These are phyloP conservation scores for Trichoderma parareesei DNA, from an alignment of 495 filamentous ascomycete species.

Conservation along the genomic window DNA sequence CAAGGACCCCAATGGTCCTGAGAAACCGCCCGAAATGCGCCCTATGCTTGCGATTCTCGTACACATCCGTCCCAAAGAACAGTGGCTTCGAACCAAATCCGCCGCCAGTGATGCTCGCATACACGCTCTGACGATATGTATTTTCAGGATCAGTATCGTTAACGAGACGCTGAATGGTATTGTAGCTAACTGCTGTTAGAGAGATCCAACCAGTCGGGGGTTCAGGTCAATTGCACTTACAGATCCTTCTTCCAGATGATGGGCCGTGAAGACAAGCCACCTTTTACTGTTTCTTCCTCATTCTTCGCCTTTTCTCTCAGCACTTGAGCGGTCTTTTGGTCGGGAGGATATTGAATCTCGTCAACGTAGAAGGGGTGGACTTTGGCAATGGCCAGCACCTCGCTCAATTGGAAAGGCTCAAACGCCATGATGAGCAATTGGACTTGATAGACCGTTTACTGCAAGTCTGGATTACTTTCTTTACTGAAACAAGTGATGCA, in stretches of 20 bases:
- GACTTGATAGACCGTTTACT: too few species aligned
- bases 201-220: background rate
- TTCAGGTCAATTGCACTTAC: background rate
- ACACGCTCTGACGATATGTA: constrained; percentile 21
- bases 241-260: constrained; percentile 5
- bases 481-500: too few species aligned
- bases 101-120: constrained; percentile 26
- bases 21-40: constrained; percentile 19
- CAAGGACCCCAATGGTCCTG: constrained; percentile 15
- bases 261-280: background rate
- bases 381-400: constrained; percentile 23
- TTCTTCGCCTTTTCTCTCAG: background rate
- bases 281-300: background rate
- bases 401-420: background rate
- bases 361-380: constrained; percentile 26
- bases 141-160: constrained; percentile 20
- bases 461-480: too few species aligned
- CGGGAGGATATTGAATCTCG: constrained; percentile 16
- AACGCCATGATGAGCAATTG: background rate
- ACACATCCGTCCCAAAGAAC: constrained; percentile 22
- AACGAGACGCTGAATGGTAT: constrained; percentile 18
- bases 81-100: constrained; percentile 19
- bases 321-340: constrained; percentile 11
- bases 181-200: constrained; percentile 15
- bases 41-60: constrained; percentile 26